Conservation (phyloP, 2,329 filamentous ascomycete genomes). For the Tolypocladium inflatum region DNA sequence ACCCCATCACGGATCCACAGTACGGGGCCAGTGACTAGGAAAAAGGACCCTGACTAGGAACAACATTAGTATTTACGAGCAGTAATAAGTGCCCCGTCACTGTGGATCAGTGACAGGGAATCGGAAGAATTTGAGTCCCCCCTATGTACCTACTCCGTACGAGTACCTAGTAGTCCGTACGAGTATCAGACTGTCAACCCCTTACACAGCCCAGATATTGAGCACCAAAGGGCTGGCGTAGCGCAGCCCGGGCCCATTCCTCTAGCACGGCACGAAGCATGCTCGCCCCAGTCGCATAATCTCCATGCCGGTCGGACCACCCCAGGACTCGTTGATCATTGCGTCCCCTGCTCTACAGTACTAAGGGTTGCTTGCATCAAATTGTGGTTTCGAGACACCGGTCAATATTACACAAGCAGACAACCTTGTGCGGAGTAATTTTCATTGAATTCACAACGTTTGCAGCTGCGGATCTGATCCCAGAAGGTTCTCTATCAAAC, state of each 20-base stretch:
- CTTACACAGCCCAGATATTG: neutral
- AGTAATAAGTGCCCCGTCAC: too few species aligned
- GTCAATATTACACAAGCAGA: neutral
- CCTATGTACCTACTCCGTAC: too few species aligned
- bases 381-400: neutral
- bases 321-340: neutral
- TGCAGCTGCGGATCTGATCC: neutral
- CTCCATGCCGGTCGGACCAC: neutral
- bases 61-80: too few species aligned
- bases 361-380: neutral
- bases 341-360: neutral
- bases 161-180: too few species aligned
- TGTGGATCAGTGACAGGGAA: too few species aligned
- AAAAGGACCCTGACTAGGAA: too few species aligned
- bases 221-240: neutral
- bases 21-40: too few species aligned
- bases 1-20: too few species aligned
- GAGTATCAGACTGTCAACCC: too few species aligned
- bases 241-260: neutral
- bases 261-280: neutral
- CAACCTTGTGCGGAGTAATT: too few species aligned
- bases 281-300: neutral
- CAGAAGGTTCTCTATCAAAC: neutral
- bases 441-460: neutral
- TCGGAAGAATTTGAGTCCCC: too few species aligned